Conservation (phyloP, 805 yeast species). For the Ogataea trehaloabstinens region DNA sequence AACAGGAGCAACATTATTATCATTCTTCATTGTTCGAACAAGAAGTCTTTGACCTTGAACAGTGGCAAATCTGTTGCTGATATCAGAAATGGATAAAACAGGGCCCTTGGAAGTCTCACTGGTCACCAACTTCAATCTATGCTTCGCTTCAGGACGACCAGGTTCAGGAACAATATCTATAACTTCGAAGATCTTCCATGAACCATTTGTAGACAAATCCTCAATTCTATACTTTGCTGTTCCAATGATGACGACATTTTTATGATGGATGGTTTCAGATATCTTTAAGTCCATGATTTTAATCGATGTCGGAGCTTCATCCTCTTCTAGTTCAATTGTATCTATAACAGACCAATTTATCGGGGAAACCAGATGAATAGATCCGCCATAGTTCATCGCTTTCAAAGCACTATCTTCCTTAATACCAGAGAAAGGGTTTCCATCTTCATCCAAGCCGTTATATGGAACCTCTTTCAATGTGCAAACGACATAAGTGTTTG, state of each 20-base stretch:
- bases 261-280: conserved; percentile 30
- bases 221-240: conserved; percentile 74
- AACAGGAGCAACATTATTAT: conserved; percentile 84
- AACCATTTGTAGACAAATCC: conserved; percentile 77
- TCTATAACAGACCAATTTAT: conserved; percentile 76
- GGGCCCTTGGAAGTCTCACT: conserved; percentile 82
- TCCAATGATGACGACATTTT: conserved; percentile 76
- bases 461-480: conserved; percentile 59
- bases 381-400: conserved; percentile 59
- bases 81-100: conserved; percentile 70
- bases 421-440: conserved; percentile 56
- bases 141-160: conserved; percentile 78
- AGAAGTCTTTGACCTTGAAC: conserved; percentile 84
- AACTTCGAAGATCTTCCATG: conserved; percentile 69
- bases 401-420: conserved; percentile 43
- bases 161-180: conserved; percentile 88
- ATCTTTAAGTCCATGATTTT: conserved; percentile 49
- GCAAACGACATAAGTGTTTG: conserved; percentile 62
- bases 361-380: conserved; percentile 67
- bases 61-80: conserved; percentile 78
- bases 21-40: conserved; percentile 73
- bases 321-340: conserved; percentile 58
- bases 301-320: conserved; percentile 62
- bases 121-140: conserved; percentile 68
- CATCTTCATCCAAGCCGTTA: conserved; percentile 73